A percentile compares a stretch with the other conserved stretches of the same genome.
Conservation (phyloP, 805 yeast genomes). For the Wickerhamiella nectarea region DNA sequence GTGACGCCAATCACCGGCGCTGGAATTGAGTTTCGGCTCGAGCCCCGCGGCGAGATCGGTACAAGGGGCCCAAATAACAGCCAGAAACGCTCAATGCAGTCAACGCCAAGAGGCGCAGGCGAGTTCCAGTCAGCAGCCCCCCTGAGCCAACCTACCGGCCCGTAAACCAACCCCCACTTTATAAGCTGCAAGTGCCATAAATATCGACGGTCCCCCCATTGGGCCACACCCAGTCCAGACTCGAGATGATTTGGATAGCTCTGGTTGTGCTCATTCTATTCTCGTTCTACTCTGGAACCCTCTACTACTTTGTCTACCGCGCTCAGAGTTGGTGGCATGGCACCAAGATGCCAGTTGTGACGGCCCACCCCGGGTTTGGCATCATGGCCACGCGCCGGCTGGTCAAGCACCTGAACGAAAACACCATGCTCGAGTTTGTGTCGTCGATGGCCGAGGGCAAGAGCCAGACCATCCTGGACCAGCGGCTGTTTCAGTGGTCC, state of each 20-base stretch:
- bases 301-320: neutral
- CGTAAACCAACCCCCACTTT: too few relatives aligned
- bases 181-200: too few relatives aligned
- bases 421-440: neutral
- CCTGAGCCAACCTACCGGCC: too few relatives aligned
- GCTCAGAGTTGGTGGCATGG: constrained; percentile 1
- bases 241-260: neutral
- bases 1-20: too few relatives aligned
- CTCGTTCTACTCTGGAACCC: neutral
- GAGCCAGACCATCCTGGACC: constrained; percentile 7
- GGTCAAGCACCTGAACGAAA: neutral
- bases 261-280: neutral
- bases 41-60: too few relatives aligned
- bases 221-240: too few relatives aligned
- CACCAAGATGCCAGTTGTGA: neutral
- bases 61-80: too few relatives aligned
- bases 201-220: too few relatives aligned
- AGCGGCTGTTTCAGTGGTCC: constrained; percentile 27
- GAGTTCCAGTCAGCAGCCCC: too few relatives aligned
- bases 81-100: too few relatives aligned
- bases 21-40: too few relatives aligned
- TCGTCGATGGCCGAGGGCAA: neutral
- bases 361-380: neutral
- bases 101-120: too few relatives aligned
- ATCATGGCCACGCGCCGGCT: neutral